Base-by-base conservation (phyloP, 164 flowering plant genomes). In the Vitis amurensis region DNA sequence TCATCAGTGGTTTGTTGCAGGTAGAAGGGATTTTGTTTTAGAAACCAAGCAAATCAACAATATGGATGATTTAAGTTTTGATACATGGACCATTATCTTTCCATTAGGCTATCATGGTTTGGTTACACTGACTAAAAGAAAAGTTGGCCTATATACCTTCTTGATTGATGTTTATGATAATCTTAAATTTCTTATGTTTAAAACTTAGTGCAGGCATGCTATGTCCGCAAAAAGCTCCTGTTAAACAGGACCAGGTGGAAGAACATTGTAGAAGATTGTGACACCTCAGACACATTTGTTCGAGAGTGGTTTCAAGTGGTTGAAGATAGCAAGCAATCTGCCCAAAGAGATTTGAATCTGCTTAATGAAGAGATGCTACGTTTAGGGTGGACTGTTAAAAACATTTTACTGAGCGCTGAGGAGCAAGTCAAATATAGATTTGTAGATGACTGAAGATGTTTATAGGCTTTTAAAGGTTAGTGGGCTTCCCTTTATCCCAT, bases 1-100 rank as follows among this genome's bases (percentile, higher is more conserved):
- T 89, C 53, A 76, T 85, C 68, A 74, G 72, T 83, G 96, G 97
- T 66, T 68, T 90, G 78, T 72, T 92, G 78, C 96, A 94, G 94
- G 98, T 92, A 76, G 55, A 9, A 57, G 13, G 11, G 10, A 49
- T 23, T 63, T 58, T 49, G 13, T 56, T 66, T 56, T 19, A 17
- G 37, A 23, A 48, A 37, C 44, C 64, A 16, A 23, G 4, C 64
- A 23, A 2, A 10, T 61, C 8, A 16, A 16, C 30, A 13, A 61
- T 12, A 16, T 61, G 64, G 30, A 29, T 13, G 19, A 9, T 7
- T 16, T 64, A 5, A 17, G 10, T 47, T 48, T 15, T 49, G 51
- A 14, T 59, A 2, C n/a, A 47, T 48, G 27, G 15, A 60, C 17
- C 2, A n/a, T 50, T 64, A 11, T 63, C 16, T 63, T 17, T n/a